Evolutionary conservation across 805 yeast species (phyloP).

Genomic region (Kluyveromyces lactis): DNA sequence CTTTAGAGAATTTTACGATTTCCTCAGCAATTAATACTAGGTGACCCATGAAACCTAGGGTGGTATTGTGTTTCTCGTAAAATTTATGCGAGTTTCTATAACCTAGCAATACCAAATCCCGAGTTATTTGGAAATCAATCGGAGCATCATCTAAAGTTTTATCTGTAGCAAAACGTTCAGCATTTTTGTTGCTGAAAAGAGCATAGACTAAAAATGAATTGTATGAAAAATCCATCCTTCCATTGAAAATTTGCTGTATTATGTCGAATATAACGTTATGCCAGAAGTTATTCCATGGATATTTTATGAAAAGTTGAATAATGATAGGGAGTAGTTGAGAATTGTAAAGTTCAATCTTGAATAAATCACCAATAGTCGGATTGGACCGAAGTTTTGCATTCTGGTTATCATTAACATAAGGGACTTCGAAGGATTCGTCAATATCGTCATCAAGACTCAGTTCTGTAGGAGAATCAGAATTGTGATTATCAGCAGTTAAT

Average conservation of each 20-base stretch:
- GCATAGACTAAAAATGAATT: slow-evolving; percentile 59
- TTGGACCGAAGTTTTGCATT: slow-evolving; percentile 36
- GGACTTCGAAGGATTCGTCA: slow-evolving; percentile 28
- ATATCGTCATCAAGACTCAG: slow-evolving; percentile 28
- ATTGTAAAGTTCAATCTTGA: slow-evolving; percentile 77
- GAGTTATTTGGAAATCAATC: slow-evolving; percentile 48
- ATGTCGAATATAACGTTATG: slow-evolving; percentile 97
- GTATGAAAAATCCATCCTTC: slow-evolving; percentile 75
- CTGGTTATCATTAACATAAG: slow-evolving; percentile 34
- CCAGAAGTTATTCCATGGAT: slow-evolving; percentile 95
- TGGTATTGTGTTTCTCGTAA: slow-evolving; percentile 50
- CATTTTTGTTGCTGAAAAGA: slow-evolving; percentile 19
- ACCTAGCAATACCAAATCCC: slow-evolving; percentile 52
- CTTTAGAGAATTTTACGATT: slow-evolving; percentile 69
- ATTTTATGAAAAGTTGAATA: slow-evolving; percentile 66
- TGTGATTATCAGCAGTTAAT: slow-evolving; percentile 6
- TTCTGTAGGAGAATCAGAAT: slow-evolving; percentile 6
- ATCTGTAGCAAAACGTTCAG: slow-evolving; percentile 12
- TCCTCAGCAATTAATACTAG: slow-evolving; percentile 89
- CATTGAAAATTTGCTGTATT: slow-evolving; percentile 89
- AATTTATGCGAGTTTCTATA: slow-evolving; percentile 50
- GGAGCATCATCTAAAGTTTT: slow-evolving; percentile 25
- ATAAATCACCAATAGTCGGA: slow-evolving; percentile 79
- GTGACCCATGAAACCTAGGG: slow-evolving; percentile 97
- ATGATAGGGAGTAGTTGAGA: slow-evolving; percentile 59